These are phyloP conservation scores for Punica granatum DNA, from an alignment of 345 rosid species.

Conservation along the genomic window DNA sequence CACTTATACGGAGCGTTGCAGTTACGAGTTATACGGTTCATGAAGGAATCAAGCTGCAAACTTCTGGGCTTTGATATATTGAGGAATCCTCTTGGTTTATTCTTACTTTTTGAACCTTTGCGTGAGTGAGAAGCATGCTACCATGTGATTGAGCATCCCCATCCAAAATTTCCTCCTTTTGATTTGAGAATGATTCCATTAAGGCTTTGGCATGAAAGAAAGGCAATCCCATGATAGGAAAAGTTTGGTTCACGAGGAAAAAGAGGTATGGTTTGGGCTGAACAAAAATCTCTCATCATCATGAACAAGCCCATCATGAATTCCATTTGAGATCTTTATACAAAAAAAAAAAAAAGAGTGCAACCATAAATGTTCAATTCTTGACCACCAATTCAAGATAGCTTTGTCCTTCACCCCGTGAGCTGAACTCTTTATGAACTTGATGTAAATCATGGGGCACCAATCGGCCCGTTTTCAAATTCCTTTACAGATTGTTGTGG, in stretches of 20 bases:
- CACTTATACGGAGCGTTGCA: too few species aligned
- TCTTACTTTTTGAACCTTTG: not conserved
- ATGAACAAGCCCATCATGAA: too few species aligned
- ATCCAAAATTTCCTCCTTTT: not conserved
- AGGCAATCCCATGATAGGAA: not conserved
- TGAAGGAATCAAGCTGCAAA: not conserved
- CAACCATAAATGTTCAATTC: not conserved
- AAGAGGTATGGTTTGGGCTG: not conserved
- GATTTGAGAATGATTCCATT: not conserved
- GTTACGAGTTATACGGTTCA: too few species aligned
- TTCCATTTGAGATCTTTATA: too few species aligned
- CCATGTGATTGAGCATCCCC: not conserved
- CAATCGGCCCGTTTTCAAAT: too few species aligned
- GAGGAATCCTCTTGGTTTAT: not conserved
- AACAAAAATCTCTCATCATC: too few species aligned
- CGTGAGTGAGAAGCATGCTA: slow-evolving; percentile 9
- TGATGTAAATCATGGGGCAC: too few species aligned
- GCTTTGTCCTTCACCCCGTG: not conserved
- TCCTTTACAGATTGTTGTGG: too few species aligned
- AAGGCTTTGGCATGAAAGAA: not conserved
- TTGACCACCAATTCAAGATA: not conserved
- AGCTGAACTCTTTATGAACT: too few species aligned
- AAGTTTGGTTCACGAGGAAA: not conserved
- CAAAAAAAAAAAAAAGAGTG: too few species aligned
- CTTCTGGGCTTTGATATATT: not conserved